Evolutionary conservation across 176 grass and related monocot species (phyloP).

Genomic region (Zoysia pacifica): DNA sequence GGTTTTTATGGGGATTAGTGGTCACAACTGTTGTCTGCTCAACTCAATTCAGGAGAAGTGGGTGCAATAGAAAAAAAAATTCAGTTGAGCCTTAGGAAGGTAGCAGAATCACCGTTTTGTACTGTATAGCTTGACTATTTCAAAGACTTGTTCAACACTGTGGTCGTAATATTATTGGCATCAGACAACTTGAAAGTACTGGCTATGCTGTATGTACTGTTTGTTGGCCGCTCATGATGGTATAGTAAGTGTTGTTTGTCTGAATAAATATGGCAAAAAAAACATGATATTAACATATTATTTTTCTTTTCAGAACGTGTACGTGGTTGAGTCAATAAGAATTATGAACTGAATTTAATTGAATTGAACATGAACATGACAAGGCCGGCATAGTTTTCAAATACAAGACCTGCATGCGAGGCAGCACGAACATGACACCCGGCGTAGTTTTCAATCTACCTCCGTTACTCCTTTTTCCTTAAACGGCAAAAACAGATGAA

Average conservation of each 20-base stretch:
- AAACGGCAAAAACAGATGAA: background rate
- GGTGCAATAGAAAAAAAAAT: no score
- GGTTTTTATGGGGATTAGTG: background rate
- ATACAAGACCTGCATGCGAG: background rate
- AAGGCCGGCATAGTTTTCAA: no score
- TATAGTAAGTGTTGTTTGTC: background rate
- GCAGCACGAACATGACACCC: background rate
- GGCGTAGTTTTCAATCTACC: background rate
- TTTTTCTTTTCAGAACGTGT: background rate
- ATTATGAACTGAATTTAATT: background rate
- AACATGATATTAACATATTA: background rate
- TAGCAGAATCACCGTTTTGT: background rate
- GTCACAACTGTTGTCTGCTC: background rate
- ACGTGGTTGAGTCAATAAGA: background rate
- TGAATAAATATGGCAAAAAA: background rate
- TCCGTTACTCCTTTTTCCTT: background rate
- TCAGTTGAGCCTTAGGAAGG: background rate
- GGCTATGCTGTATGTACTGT: background rate
- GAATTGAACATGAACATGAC: background rate
- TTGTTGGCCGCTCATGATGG: no score
- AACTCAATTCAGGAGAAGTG: background rate
- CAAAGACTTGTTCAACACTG: background rate
- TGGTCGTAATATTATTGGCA: background rate
- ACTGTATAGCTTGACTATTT: background rate
- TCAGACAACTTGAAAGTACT: background rate